Percentiles rank a stretch among this genome's conserved stretches.
Conservation (phyloP, 495 filamentous ascomycete species). For the Physcia stellaris region DNA sequence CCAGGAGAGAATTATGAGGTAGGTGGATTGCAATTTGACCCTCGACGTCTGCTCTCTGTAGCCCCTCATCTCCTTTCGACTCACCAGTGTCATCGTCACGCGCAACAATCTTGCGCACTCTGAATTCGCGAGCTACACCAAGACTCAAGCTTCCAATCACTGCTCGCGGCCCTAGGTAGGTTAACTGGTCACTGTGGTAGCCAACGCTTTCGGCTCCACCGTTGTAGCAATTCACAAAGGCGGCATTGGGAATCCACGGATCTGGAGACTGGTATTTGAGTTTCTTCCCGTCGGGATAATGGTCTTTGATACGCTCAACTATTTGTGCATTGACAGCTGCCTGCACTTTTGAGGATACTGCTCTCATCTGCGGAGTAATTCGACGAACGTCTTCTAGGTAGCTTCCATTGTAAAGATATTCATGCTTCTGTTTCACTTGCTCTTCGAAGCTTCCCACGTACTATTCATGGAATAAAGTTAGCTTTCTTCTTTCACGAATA, state of each 20-base stretch:
- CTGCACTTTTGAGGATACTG: conserved; percentile 52
- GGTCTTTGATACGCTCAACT: conserved; percentile 43
- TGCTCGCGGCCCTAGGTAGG: conserved; percentile 78
- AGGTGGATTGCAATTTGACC: conserved; percentile 86
- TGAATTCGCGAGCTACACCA: conserved; percentile 82
- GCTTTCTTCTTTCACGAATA: no score
- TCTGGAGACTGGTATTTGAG: conserved; percentile 61
- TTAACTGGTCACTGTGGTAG: conserved; percentile 84
- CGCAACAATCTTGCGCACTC: conserved; percentile 60
- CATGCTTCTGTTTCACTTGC: conserved; percentile 45
- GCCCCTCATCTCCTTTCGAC: conserved; percentile 11
- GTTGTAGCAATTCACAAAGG: conserved; percentile 86
- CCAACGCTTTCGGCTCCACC: conserved; percentile 71
- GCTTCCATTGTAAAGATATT: conserved; percentile 75
- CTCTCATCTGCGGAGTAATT: conserved; percentile 55
- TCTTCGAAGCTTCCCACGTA: conserved; percentile 63
- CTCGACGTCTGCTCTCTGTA: conserved; percentile 40
- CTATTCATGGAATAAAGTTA: no score
- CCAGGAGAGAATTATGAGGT: conserved; percentile 79
- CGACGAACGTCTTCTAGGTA: conserved; percentile 59
- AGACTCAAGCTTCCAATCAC: conserved; percentile 83
- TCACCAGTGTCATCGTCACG: conserved; percentile 30
- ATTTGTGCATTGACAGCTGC: conserved; percentile 63
- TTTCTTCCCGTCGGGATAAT: conserved; percentile 53
- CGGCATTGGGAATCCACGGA: conserved; percentile 72